Conservation (phyloP, 805 yeast species). For the Lachancea quebecensis region DNA sequence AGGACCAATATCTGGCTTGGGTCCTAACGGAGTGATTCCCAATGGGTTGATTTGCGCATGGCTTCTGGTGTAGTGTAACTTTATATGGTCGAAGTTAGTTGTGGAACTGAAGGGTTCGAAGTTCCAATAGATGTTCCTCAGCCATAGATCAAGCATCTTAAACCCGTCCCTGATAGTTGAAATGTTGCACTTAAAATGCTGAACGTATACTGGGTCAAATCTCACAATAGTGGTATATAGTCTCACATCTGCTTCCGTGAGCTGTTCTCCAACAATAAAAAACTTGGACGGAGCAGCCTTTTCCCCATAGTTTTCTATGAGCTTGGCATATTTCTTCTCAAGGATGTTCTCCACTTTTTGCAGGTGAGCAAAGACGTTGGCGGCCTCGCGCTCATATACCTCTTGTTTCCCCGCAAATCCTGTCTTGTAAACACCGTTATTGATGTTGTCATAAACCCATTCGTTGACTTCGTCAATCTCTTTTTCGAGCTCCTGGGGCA, state of each 20-base stretch:
- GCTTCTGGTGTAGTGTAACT: slow-evolving; percentile 82
- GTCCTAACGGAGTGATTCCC: slow-evolving; percentile 84
- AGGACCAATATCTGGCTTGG: slow-evolving; percentile 66
- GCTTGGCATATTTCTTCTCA: slow-evolving; percentile 34
- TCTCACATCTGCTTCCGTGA: slow-evolving; percentile 90
- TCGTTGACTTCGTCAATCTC: slow-evolving; percentile 71
- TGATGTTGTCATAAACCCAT: slow-evolving; percentile 82
- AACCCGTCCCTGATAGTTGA: slow-evolving; percentile 72
- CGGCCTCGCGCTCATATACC: slow-evolving; percentile 65
- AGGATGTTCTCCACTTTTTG: slow-evolving; percentile 67
- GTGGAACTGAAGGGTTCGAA: slow-evolving; percentile 66
- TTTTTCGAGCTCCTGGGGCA: slow-evolving; percentile 47
- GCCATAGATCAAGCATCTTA: slow-evolving; percentile 75
- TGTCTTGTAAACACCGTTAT: slow-evolving; percentile 88
- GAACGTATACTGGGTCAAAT: slow-evolving; percentile 89
- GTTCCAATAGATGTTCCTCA: slow-evolving; percentile 77
- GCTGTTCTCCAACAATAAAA: slow-evolving; percentile 51
- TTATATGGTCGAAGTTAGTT: slow-evolving; percentile 85
- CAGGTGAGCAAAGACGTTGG: slow-evolving; percentile 54
- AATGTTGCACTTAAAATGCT: slow-evolving; percentile 90
- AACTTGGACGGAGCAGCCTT: slow-evolving; percentile 21
- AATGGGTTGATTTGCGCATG: slow-evolving; percentile 75
- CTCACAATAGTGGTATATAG: slow-evolving; percentile 81
- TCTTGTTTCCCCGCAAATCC: slow-evolving; percentile 86
- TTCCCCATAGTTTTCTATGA: slow-evolving; percentile 17